Conservation (phyloP, 495 filamentous ascomycete genomes). For the Melanomma pulvis-pyrius region DNA sequence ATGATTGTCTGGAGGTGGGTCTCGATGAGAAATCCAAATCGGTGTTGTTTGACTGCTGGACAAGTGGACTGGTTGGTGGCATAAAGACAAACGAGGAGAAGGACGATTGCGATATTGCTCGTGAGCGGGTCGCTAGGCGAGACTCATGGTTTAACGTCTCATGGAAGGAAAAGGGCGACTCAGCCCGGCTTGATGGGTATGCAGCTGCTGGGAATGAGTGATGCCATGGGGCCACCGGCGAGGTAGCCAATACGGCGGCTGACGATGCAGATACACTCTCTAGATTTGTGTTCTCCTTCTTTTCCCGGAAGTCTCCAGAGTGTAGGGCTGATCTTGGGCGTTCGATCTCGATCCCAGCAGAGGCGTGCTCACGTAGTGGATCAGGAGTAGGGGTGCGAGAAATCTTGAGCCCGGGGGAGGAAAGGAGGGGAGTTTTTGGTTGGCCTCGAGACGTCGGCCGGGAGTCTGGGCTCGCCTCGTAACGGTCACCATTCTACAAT, state of each 20-base stretch:
- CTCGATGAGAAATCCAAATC: slow-evolving; percentile 69
- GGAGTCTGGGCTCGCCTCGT: slow-evolving; percentile 9
- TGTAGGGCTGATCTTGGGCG: slow-evolving; percentile 86
- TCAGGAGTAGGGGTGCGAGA: slow-evolving; percentile 33
- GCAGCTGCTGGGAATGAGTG: slow-evolving; percentile 42
- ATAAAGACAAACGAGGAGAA: slow-evolving; percentile 82
- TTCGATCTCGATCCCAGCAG: slow-evolving; percentile 66
- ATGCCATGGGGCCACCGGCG: slow-evolving; percentile 47
- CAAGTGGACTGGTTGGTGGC: slow-evolving; percentile 88
- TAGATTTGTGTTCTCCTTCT: slow-evolving; percentile 23
- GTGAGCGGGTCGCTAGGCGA: slow-evolving; percentile 27
- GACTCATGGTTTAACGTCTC: slow-evolving; percentile 10
- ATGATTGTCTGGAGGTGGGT: slow-evolving; percentile 41
- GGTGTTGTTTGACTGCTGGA: slow-evolving; percentile 85
- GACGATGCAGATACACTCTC: background rate
- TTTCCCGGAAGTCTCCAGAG: slow-evolving; percentile 76
- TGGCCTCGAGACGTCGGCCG: slow-evolving; percentile 27
- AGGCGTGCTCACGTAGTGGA: slow-evolving; percentile 37
- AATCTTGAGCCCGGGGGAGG: slow-evolving; percentile 31
- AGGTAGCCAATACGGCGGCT: slow-evolving; percentile 38
- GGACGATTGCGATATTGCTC: slow-evolving; percentile 70
- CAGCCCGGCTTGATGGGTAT: slow-evolving; percentile 26
- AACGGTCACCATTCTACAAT: slow-evolving; percentile 12
- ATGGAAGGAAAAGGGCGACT: slow-evolving; percentile 14
- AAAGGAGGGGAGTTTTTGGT: slow-evolving; percentile 38